phyloP scores from a whole-genome alignment of 2,329 filamentous ascomycete genomes.

The Phialemoniopsis sp. region DNA sequence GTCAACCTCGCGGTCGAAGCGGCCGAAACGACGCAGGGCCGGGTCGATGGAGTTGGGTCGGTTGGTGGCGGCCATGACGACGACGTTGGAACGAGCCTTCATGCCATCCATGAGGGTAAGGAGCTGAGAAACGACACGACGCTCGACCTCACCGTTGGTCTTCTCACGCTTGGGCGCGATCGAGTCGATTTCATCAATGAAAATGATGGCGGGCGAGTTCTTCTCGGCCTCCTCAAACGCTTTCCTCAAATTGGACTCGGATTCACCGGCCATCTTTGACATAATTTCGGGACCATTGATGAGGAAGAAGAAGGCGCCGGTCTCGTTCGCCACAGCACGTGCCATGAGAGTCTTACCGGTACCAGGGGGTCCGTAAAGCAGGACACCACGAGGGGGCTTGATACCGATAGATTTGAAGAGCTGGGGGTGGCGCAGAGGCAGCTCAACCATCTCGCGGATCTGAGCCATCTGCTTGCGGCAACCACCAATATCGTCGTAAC shows the following conservation, averaged over 20 bases:
- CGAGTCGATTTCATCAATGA: conserved; percentile 99
- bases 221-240: conserved; percentile 99
- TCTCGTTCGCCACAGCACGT: conserved; percentile 97
- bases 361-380: conserved; percentile 95
- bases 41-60: conserved; percentile 98
- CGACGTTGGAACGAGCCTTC: conserved; percentile 98
- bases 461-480: conserved; percentile 99
- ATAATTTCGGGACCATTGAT: conserved; percentile 99
- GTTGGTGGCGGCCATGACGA: conserved; percentile 99
- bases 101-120: conserved; percentile 98
- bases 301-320: conserved; percentile 97
- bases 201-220: conserved; percentile 98
- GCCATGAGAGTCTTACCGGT: conserved; percentile 99
- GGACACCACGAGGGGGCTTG: conserved; percentile 96
- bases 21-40: conserved; percentile 93
- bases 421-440: conserved; percentile 93
- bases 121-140: conserved; percentile 95
- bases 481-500: conserved; percentile 98
- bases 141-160: conserved; percentile 98
- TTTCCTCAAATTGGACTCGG: conserved; percentile 95
- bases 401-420: conserved; percentile 99
- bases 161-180: conserved; percentile 99
- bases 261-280: conserved; percentile 99
- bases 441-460: conserved; percentile 96
- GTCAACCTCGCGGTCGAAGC: conserved; percentile 98